Evolutionary conservation across 2,329 filamentous ascomycete species (phyloP).

Genomic region (Mollisia scopiformis): DNA sequence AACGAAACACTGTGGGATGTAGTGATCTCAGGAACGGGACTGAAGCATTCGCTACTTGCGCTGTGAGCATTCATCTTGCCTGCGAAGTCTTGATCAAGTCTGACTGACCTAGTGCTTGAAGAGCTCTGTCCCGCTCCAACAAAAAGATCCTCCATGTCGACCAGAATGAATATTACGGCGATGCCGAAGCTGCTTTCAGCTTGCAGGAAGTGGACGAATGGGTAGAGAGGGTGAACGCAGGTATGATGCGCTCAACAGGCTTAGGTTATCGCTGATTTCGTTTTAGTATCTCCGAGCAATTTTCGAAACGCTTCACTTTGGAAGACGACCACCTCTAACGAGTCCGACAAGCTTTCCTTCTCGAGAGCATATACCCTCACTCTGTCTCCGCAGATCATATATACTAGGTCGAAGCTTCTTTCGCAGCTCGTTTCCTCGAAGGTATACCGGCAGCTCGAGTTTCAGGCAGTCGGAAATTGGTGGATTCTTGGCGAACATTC

Average conservation of each 20-base stretch:
- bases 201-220: conserved; percentile 80
- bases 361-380: conserved; percentile 82
- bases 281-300: conserved; percentile 19
- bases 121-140: conserved; percentile 87
- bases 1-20: conserved; percentile 78
- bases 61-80: conserved; percentile 55
- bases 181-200: conserved; percentile 81
- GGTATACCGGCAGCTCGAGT: conserved; percentile 88
- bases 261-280: not conserved
- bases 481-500: conserved; percentile 63
- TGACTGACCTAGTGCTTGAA: conserved; percentile 75
- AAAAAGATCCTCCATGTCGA: conserved; percentile 93
- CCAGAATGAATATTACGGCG: conserved; percentile 85
- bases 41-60: conserved; percentile 79
- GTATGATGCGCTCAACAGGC: conserved; percentile 28
- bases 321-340: conserved; percentile 34
- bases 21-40: conserved; percentile 76
- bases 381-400: conserved; percentile 84
- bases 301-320: conserved; percentile 35
- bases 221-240: conserved; percentile 51
- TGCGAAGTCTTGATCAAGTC: conserved; percentile 39
- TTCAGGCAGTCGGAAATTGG: conserved; percentile 90
- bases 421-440: conserved; percentile 84
- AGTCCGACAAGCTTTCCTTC: conserved; percentile 52
- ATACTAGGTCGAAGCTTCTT: conserved; percentile 78